A percentile compares a stretch with the other conserved stretches of the same genome.
Evolutionary conservation across 768 basidiomycete species (phyloP).

Genomic region (Xerocomellus amylosporus): DNA sequence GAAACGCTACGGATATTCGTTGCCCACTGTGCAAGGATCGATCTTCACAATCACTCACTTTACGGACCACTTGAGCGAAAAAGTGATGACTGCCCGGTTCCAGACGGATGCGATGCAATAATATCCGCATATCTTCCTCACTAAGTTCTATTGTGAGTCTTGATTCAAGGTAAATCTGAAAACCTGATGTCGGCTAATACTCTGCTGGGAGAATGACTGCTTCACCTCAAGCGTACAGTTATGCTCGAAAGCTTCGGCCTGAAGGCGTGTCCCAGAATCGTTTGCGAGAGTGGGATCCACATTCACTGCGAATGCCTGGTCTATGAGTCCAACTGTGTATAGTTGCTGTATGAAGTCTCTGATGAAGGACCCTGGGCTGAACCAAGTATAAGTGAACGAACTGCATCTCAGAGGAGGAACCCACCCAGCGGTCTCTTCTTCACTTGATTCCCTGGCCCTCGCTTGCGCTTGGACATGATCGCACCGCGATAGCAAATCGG

Average conservation of each 20-base stretch:
- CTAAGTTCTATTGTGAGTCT: slow-evolving; percentile 53
- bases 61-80: slow-evolving; percentile 55
- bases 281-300: slow-evolving; percentile 51
- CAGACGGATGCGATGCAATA: slow-evolving; percentile 44
- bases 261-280: slow-evolving; percentile 48
- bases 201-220: background rate
- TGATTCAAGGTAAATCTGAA: slow-evolving; percentile 47
- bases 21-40: background rate
- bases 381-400: slow-evolving; percentile 9
- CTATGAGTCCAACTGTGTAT: slow-evolving; percentile 50
- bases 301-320: slow-evolving; percentile 48
- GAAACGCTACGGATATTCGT: slow-evolving; percentile 50
- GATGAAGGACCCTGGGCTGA: slow-evolving; percentile 27
- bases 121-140: slow-evolving; percentile 34
- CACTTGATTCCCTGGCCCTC: slow-evolving; percentile 15
- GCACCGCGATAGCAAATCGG: slow-evolving; percentile 55
- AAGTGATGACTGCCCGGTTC: slow-evolving; percentile 56
- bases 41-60: slow-evolving; percentile 41
- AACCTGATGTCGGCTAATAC: slow-evolving; percentile 4
- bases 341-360: slow-evolving; percentile 48
- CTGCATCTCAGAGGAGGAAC: background rate
- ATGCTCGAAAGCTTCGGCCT: slow-evolving; percentile 58
- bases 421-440: slow-evolving; percentile 26
- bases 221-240: slow-evolving; percentile 59
- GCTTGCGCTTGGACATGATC: slow-evolving; percentile 44